phyloP scores from a whole-genome alignment of 1,284 basidiomycete genomes.

The Cutaneotrichosporon cutaneum region DNA sequence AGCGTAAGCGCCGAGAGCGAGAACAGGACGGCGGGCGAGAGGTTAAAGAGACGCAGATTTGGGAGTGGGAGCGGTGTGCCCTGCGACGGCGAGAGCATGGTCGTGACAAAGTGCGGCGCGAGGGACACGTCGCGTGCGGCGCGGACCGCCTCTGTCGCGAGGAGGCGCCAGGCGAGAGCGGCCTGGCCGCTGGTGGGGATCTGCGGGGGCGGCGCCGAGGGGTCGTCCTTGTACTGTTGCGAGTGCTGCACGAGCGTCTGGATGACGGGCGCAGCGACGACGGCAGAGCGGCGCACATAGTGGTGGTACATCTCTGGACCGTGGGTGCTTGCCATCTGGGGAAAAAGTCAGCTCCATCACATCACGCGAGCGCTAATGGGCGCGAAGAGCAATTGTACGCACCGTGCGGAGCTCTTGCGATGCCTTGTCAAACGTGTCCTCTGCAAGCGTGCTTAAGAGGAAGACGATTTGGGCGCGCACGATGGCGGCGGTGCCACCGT shows the following conservation, averaged over 20 bases:
- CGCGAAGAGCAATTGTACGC: constrained; percentile 49
- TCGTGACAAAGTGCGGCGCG: constrained; percentile 49
- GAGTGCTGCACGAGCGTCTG: constrained; percentile 46
- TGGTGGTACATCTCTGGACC: constrained; percentile 92
- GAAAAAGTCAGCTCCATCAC: constrained; percentile 22
- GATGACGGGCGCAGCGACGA: constrained; percentile 58
- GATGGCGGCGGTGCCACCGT: constrained; percentile 48
- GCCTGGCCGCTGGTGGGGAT: constrained; percentile 40
- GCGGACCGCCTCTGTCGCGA: constrained; percentile 48
- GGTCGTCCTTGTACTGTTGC: constrained; percentile 46
- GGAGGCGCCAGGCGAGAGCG: constrained; percentile 49
- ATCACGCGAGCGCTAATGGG: constrained; percentile 1
- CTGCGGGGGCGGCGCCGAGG: constrained; percentile 44
- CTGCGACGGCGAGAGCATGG: constrained; percentile 48
- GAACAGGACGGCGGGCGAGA: constrained; percentile 46
- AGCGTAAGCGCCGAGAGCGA: constrained; percentile 47
- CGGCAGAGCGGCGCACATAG: constrained; percentile 88
- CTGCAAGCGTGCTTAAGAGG: constrained; percentile 84
- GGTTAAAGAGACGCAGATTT: constrained; percentile 46
- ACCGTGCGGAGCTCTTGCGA: constrained; percentile 87
- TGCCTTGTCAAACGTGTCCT: constrained; percentile 91
- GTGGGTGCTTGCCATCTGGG: constrained; percentile 91
- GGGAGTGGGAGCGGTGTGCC: constrained; percentile 47
- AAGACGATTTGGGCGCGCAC: constrained; percentile 74
- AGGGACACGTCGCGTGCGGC: constrained; percentile 50